Evolutionary conservation across 257 asterid species (phyloP).

Genomic region (Nicotiana paniculata): DNA sequence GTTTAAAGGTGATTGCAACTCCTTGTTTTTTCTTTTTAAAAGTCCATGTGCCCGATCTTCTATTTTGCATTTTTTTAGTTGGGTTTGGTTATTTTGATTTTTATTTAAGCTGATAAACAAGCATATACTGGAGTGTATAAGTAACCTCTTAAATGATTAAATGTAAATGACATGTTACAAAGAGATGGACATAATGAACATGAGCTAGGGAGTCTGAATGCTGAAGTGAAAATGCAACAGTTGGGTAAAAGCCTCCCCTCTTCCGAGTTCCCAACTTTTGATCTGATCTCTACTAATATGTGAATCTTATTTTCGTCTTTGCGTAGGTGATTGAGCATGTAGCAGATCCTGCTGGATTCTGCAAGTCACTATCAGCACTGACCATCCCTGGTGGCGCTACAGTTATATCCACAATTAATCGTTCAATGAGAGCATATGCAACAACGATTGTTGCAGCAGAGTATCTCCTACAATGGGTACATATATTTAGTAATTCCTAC

Average conservation of each 20-base stretch:
- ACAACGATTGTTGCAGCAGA: slow-evolving; percentile 73
- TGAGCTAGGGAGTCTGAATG: neutral
- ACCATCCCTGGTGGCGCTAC: slow-evolving; percentile 65
- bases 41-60: neutral
- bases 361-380: slow-evolving; percentile 83
- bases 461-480: slow-evolving; percentile 78
- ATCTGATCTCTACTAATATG: neutral
- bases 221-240: neutral
- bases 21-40: neutral
- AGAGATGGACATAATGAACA: neutral
- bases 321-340: slow-evolving; percentile 94
- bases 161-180: neutral
- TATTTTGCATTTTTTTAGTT: neutral
- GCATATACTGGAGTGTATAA: neutral
- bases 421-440: slow-evolving; percentile 95
- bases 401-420: slow-evolving; percentile 78
- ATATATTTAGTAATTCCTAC: slow-evolving; percentile 4
- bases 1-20: neutral
- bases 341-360: slow-evolving; percentile 78
- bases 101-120: neutral
- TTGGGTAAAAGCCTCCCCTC: neutral
- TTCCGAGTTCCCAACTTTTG: neutral
- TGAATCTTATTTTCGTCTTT: slow-evolving; percentile 2
- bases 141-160: neutral
- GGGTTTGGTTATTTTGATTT: neutral